Conservation (phyloP, 306 rosid genomes). For the Prinsepia uniflora region DNA sequence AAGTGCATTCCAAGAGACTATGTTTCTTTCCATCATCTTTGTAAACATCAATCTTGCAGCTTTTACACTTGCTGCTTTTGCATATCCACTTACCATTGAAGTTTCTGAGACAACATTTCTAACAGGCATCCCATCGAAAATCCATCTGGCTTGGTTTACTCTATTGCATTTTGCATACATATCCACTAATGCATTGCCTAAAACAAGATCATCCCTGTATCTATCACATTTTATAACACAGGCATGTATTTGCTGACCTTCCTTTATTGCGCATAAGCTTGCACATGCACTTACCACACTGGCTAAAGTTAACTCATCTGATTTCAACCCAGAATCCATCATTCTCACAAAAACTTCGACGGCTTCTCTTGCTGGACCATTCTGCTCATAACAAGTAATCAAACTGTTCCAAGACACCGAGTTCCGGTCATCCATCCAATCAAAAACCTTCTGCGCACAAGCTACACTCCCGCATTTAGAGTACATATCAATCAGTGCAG, state of each 20-base stretch:
- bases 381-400: slow-evolving; percentile 34
- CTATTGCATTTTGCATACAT: slow-evolving; percentile 35
- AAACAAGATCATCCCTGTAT: slow-evolving; percentile 21
- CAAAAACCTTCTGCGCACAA: slow-evolving; percentile 18
- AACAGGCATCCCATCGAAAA: slow-evolving; percentile 27
- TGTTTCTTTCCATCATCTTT: slow-evolving; percentile 30
- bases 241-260: slow-evolving; percentile 29
- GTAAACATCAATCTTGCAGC: slow-evolving; percentile 25
- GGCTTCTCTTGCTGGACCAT: slow-evolving; percentile 28
- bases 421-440: slow-evolving; percentile 28
- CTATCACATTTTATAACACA: slow-evolving; percentile 22
- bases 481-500: slow-evolving; percentile 35
- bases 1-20: slow-evolving; percentile 35
- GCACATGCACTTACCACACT: slow-evolving; percentile 27
- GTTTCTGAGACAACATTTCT: slow-evolving; percentile 33
- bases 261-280: slow-evolving; percentile 17
- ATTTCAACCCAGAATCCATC: slow-evolving; percentile 25
- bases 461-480: slow-evolving; percentile 21
- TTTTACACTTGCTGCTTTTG: slow-evolving; percentile 22
- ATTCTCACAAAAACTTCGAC: slow-evolving; percentile 21
- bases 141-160: slow-evolving; percentile 23
- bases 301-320: slow-evolving; percentile 27
- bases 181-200: slow-evolving; percentile 32
- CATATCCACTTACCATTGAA: slow-evolving; percentile 37
- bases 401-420: slow-evolving; percentile 30